A percentile compares a stretch with the other conserved stretches of the same genome.
Conservation (phyloP, 208 protist species). For the Crithidia thermophila region DNA sequence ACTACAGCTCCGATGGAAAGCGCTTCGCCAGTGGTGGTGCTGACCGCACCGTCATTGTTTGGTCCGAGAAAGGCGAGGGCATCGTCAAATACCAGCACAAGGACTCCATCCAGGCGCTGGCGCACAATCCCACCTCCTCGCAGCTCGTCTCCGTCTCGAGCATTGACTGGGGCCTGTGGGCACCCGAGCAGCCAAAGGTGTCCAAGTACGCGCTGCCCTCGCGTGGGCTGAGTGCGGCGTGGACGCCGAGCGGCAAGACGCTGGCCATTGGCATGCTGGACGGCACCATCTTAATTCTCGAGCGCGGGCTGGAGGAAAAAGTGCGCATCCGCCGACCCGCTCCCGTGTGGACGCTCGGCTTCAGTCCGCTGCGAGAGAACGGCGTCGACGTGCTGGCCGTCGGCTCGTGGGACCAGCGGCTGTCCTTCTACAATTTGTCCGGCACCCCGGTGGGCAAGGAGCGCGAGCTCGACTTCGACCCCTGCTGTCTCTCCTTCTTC, state of each 20-base stretch:
- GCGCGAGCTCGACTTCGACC: conserved; percentile 92
- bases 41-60: conserved; percentile 96
- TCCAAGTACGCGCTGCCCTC: conserved; percentile 86
- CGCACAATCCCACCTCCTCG: conserved; percentile 90
- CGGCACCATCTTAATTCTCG: conserved; percentile 65
- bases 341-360: conserved; percentile 94
- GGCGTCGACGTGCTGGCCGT: conserved; percentile 92
- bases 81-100: conserved; percentile 96
- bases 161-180: conserved; percentile 97
- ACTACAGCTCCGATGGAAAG: conserved; percentile 92
- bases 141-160: conserved; percentile 91
- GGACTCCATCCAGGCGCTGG: conserved; percentile 94
- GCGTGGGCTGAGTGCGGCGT: conserved; percentile 90
- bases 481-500: conserved; percentile 93
- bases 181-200: conserved; percentile 90
- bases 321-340: conserved; percentile 71
- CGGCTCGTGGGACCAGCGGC: conserved; percentile 95
- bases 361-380: conserved; percentile 90
- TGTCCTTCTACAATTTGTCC: conserved; percentile 96
- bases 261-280: conserved; percentile 94
- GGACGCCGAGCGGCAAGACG: conserved; percentile 94
- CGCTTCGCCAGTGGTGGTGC: conserved; percentile 94
- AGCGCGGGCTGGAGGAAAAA: conserved; percentile 55
- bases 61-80: conserved; percentile 93
- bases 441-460: conserved; percentile 75